Evolutionary conservation across 2,329 filamentous ascomycete species (phyloP).

Genomic region (Phaeosphaeriaceae sp.): DNA sequence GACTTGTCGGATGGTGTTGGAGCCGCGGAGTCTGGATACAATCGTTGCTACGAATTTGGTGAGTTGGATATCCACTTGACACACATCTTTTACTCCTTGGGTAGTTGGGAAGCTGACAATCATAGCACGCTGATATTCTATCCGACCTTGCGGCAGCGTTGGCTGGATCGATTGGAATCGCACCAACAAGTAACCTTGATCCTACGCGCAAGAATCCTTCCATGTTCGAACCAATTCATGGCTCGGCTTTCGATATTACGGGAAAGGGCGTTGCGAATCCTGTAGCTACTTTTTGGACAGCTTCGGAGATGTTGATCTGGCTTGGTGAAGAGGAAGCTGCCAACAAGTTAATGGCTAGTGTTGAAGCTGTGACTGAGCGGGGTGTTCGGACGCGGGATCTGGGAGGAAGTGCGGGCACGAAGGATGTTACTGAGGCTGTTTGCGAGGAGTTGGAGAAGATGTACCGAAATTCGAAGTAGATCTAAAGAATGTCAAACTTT

Average conservation of each 20-base stretch:
- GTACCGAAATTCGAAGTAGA: slow-evolving; percentile 4
- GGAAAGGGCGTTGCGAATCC: slow-evolving; percentile 66
- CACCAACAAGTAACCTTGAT: slow-evolving; percentile 74
- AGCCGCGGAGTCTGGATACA: slow-evolving; percentile 67
- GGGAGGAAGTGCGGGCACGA: slow-evolving; percentile 55
- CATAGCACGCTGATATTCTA: slow-evolving; percentile 68
- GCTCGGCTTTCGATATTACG: slow-evolving; percentile 66
- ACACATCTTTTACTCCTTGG: slow-evolving; percentile 60
- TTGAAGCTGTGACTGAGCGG: slow-evolving; percentile 62
- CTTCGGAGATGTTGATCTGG: slow-evolving; percentile 66
- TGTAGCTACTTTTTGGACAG: slow-evolving; percentile 67
- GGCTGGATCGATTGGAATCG: slow-evolving; percentile 76
- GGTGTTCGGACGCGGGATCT: slow-evolving; percentile 64
- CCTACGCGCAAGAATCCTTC: slow-evolving; percentile 67
- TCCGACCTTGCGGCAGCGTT: slow-evolving; percentile 75
- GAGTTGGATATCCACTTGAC: slow-evolving; percentile 5
- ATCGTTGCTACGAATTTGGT: slow-evolving; percentile 69
- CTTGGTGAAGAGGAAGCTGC: slow-evolving; percentile 63
- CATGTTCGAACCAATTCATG: slow-evolving; percentile 71
- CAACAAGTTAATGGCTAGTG: slow-evolving; percentile 58
- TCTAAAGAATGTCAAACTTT: no score
- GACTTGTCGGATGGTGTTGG: slow-evolving; percentile 70
- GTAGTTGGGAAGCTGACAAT: slow-evolving; percentile 56
- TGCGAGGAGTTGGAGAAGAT: slow-evolving; percentile 47
- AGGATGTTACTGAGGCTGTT: slow-evolving; percentile 55